Percentiles rank a stretch among this genome's conserved stretches.
Evolutionary conservation across 192 early-diverging fungal species (phyloP).

Genomic region (Backusella australiensis): DNA sequence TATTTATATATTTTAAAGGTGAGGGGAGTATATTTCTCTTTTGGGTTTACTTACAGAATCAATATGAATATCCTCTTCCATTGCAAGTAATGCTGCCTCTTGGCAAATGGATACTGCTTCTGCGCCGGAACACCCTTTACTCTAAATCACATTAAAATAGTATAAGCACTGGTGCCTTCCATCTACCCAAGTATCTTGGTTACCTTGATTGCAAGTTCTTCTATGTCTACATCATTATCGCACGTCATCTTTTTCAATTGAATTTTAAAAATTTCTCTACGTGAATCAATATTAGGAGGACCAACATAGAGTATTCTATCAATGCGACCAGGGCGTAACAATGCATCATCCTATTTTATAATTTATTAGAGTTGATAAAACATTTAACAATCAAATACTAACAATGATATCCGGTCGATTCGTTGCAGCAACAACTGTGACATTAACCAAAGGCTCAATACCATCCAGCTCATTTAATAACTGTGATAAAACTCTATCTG

Average conservation of each 20-base stretch:
- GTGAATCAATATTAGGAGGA: slow-evolving; percentile 77
- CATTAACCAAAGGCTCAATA: slow-evolving; percentile 92
- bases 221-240: slow-evolving; percentile 64
- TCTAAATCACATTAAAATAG: slow-evolving; percentile 41
- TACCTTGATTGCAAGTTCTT: slow-evolving; percentile 60
- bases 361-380: neutral
- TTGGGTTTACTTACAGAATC: slow-evolving; percentile 28
- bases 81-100: slow-evolving; percentile 88
- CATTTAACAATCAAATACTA: slow-evolving; percentile 3
- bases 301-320: slow-evolving; percentile 93
- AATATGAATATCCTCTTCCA: slow-evolving; percentile 74
- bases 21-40: neutral
- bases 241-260: slow-evolving; percentile 72
- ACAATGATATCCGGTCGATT: slow-evolving; percentile 96
- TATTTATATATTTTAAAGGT: too few species aligned
- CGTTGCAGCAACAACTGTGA: slow-evolving; percentile 96
- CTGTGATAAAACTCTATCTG: slow-evolving; percentile 94
- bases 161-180: neutral
- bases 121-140: slow-evolving; percentile 92
- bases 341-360: slow-evolving; percentile 69
- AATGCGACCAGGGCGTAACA: slow-evolving; percentile 92
- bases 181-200: neutral
- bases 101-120: slow-evolving; percentile 92
- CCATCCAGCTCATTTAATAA: slow-evolving; percentile 94
- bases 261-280: slow-evolving; percentile 80